Base-by-base conservation (phyloP, 1,284 basidiomycete genomes). In the Coniferiporia sulphurascens region DNA sequence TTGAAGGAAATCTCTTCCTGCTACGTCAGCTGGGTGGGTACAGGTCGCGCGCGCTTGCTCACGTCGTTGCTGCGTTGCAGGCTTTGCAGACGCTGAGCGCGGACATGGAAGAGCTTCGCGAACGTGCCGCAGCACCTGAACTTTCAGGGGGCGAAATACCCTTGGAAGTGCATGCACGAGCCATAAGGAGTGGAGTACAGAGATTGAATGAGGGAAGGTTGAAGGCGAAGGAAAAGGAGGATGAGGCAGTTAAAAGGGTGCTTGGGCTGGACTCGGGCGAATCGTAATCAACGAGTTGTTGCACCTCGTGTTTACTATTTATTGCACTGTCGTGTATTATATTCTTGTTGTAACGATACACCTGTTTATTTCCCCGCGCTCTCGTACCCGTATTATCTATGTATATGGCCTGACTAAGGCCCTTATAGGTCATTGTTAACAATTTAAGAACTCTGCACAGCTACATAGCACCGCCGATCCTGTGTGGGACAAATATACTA, bases 91-190 rank as follows among this genome's bases (percentile, higher is more conserved):
- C 73, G 22, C 79, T 90, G 79, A 80, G 79, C 62, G 83, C 82
- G 45, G 87, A 89, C 62, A 83, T 91, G 77, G 86, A 87, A 67
- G 86, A 87, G 50, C 69, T 91, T 63, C 74, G 88, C 60, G 84
- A 87, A 65, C 75, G 84, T 10, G 84, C 87, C 1, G 78, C 84
- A 2, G 79, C 82, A 32, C 86, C 87, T 4, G 82, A 83, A 54
- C 69, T 90, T 1, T 68, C 80, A 12, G 83, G 80, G 4, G 72
- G 79, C 17, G 73, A 72, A 41, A 75, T 89, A n/a, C 85, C 87
- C 2, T 71, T 85, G 2, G 81, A 85, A 59, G 86, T 89, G 22
- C 86, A 90, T 65, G 82, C 89, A 70, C 80, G 80, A 71, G 87
- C 83, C 62, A 87, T 90, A 63, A 74, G 73, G 66, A 74, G 67